These are phyloP conservation scores for Podospora pseudoanserina DNA, from an alignment of 495 filamentous ascomycete genomes.

Conservation along the genomic window DNA sequence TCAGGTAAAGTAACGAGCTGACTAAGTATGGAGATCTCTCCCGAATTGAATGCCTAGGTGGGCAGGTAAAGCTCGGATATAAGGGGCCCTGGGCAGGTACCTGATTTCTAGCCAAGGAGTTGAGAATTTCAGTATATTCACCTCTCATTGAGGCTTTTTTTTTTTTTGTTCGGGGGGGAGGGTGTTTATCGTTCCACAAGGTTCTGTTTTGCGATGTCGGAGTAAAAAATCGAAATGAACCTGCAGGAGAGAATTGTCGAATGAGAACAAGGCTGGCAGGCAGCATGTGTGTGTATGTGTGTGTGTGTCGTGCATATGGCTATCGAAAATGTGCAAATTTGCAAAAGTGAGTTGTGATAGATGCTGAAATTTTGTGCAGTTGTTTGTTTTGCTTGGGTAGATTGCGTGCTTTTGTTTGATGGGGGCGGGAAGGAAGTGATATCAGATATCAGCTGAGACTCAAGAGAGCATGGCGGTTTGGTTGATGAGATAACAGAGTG, in stretches of 20 bases:
- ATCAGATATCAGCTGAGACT: background rate
- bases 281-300: background rate
- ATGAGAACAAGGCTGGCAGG: background rate
- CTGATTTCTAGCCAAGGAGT: too few species aligned
- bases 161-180: too few species aligned
- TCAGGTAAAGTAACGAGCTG: too few species aligned
- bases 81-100: too few species aligned
- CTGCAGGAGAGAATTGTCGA: background rate
- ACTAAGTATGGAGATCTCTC: too few species aligned
- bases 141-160: too few species aligned
- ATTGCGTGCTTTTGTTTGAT: background rate
- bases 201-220: background rate
- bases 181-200: background rate
- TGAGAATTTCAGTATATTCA: too few species aligned
- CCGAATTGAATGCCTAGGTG: too few species aligned
- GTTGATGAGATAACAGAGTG: background rate
- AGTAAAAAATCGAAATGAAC: background rate
- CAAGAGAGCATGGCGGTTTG: too few species aligned
- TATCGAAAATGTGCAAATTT: background rate
- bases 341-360: background rate
- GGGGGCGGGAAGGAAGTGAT: background rate
- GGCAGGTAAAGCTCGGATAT: too few species aligned
- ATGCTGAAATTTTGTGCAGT: background rate
- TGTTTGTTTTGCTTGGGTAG: background rate
- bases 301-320: background rate